phyloP scores from a whole-genome alignment of 257 asterid species.

The Lycium barbarum region DNA sequence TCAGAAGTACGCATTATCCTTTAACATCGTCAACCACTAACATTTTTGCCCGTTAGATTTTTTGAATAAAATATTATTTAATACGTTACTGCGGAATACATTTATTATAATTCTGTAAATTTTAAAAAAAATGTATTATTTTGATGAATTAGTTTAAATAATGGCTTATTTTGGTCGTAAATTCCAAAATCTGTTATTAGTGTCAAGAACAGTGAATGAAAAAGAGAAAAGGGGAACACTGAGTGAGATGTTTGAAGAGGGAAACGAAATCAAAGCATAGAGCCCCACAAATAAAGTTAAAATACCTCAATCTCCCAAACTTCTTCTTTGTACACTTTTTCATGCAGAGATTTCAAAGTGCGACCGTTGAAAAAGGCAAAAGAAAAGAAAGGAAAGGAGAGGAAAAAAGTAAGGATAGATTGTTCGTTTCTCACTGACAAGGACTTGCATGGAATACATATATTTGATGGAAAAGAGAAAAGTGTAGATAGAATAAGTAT shows the following conservation, averaged over 20 bases:
- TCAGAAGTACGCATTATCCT: no score
- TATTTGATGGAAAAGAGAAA: neutral
- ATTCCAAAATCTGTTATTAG: no score
- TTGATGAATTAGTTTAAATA: no score
- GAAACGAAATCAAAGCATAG: conserved; percentile 24
- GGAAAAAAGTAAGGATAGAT: neutral
- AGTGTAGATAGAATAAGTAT: neutral
- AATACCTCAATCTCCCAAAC: neutral
- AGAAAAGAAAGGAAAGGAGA: neutral
- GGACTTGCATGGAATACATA: neutral
- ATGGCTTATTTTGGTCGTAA: no score
- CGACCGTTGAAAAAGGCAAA: neutral
- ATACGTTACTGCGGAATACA: no score
- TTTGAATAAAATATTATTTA: no score
- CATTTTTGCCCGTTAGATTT: no score
- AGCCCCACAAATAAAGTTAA: conserved; percentile 34
- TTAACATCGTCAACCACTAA: no score
- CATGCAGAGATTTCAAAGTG: conserved; percentile 16
- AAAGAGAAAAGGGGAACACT: neutral
- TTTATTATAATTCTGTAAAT: no score
- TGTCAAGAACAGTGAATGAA: neutral
- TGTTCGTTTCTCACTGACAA: neutral
- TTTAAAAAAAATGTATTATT: no score
- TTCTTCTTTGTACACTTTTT: conserved; percentile 18
- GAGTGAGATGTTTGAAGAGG: conserved; percentile 13